Base-by-base conservation (phyloP, 2,329 filamentous ascomycete genomes). In the Spiromastix sp. region DNA sequence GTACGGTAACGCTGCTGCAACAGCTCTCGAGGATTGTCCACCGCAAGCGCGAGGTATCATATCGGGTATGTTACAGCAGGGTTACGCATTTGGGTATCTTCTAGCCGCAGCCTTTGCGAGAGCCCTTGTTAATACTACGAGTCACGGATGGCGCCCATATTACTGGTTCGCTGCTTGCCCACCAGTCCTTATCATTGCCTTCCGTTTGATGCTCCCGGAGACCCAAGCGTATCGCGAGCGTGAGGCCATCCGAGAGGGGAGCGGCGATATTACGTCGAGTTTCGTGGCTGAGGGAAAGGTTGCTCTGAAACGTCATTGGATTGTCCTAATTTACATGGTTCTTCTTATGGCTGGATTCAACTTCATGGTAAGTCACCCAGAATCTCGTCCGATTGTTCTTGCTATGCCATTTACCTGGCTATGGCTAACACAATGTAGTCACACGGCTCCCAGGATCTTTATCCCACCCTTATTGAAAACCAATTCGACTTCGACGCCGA, bases 291-390 rank as follows among this genome's bases (percentile, higher is more conserved):
- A 41, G 8, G 40, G 27, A 22, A 17, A n/a, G 2, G 16, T 31
- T 3, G 35, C 15, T n/a, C 22, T 42, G 5, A 33, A 33, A 18
- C n/a, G 30, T 3, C 36, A 44, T 20, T 44, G 39, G 42, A 30
- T 44, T 11, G 59, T 93, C 2, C 66, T 94, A 37, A 64, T 77
- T 22, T 94, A 94, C 60, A 67, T 93, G 38, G 83, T 93, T 5
- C 65, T 93, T 13, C 67, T 93, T 25, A 93, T 93, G 84, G 80
- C 84, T 2, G 85, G 85, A 3, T 91, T 93, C 67, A 93, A 93
- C 61, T 93, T 91, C 54, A 86, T 91, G 81, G 63, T 66, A 46
- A 38, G 52, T 44, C 25, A 41, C 46, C n/a, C n/a, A n/a, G n/a
- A n/a, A n/a, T n/a, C n/a, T n/a, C n/a, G n/a, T n/a, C n/a, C n/a